Conservation (phyloP, 148 eudicot species). For the Suaeda aralocaspica region DNA sequence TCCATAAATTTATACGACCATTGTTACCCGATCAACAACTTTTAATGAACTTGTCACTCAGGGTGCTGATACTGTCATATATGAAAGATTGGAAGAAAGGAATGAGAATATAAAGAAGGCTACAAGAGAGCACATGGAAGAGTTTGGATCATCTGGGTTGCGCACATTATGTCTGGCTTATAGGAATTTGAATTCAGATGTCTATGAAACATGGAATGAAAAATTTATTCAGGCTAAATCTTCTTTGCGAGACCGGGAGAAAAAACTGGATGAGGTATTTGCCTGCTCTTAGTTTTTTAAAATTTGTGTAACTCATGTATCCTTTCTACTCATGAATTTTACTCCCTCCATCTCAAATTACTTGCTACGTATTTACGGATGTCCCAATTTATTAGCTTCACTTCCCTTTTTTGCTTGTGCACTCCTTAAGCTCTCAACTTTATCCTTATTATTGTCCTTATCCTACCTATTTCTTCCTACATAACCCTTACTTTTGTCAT, state of each 20-base stretch:
- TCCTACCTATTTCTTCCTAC: too few relatives aligned
- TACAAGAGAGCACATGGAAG: conserved; percentile 84
- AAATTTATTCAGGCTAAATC: conserved; percentile 94
- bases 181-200: conserved; percentile 52
- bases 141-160: conserved; percentile 89
- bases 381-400: too few relatives aligned
- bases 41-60: conserved; percentile 29
- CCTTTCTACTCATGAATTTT: not conserved
- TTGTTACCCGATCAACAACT: conserved; percentile 1
- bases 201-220: conserved; percentile 87
- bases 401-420: too few relatives aligned
- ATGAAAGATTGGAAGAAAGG: conserved; percentile 70
- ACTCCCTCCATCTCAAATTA: too few relatives aligned
- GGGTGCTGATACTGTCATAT: conserved; percentile 98
- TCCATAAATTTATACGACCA: not conserved
- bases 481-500: too few relatives aligned
- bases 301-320: not conserved
- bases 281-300: conserved; percentile 7
- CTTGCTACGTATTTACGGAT: too few relatives aligned
- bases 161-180: conserved; percentile 95
- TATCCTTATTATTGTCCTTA: too few relatives aligned
- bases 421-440: too few relatives aligned
- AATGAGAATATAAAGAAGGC: conserved; percentile 55
- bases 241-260: conserved; percentile 85
- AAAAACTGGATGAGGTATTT: conserved; percentile 85